Base-by-base conservation (phyloP, 1,284 basidiomycete species). In the Trametes sp. region DNA sequence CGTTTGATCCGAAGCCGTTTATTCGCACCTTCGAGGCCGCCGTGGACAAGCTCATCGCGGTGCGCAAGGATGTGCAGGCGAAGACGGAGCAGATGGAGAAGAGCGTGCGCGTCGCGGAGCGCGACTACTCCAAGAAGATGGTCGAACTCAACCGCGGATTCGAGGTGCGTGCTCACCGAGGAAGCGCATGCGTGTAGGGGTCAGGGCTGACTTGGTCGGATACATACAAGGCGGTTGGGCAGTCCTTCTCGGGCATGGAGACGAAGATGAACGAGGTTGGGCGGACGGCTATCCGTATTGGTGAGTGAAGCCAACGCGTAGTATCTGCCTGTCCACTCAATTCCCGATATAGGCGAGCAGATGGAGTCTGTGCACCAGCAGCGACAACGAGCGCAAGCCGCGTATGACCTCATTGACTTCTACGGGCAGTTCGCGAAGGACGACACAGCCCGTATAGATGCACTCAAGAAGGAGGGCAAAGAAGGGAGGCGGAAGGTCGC, bases 291-390 rank as follows among this genome's bases (percentile, higher is more conserved):
- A 92, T 98, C 57, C 86, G 96, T 45, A 98, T 99, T 72, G 97
- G 96, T 89, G 69, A 72, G n/a, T n/a, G n/a, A n/a, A n/a, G n/a
- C n/a, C n/a, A n/a, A n/a, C n/a, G n/a, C n/a, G n/a, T n/a, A n/a
- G 82, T 31, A 19, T 16, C 23, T 23, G 21, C 5, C n/a, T n/a
- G n/a, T n/a, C n/a, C n/a, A n/a, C n/a, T n/a, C n/a, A n/a, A n/a
- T n/a, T n/a, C n/a, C n/a, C n/a, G n/a, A n/a, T n/a, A n/a, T n/a
- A 95, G 94, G 96, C 57, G 96, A 98, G 78, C 96, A 99, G 78
- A 87, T 99, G 54, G 97, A 99, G 77, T 92, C 90, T 1, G 90
- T 99, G 24, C 96, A 98, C 75, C 87, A 95, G 63, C 93, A 97
- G 69, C 87, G 97, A 9, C 93, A 95, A 72, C 84, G 96, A 63